These are phyloP conservation scores for Leccinum disarticulatum DNA, from an alignment of 768 basidiomycete genomes.

Conservation along the genomic window DNA sequence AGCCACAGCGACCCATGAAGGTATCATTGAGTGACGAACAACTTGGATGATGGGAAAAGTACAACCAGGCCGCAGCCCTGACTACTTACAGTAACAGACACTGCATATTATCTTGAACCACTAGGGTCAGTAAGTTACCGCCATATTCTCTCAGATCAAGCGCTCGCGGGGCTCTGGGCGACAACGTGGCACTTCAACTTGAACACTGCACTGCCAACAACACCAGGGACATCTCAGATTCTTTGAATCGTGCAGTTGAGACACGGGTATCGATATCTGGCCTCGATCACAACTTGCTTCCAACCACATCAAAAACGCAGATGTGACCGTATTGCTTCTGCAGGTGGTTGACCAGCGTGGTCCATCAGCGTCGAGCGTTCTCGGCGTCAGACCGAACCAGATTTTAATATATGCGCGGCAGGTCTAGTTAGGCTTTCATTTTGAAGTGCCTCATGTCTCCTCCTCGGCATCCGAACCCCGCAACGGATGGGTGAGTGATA, in stretches of 20 bases:
- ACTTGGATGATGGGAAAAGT: neutral
- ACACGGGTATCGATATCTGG: constrained; percentile 9
- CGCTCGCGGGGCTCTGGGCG: constrained; percentile 9
- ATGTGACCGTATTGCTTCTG: neutral
- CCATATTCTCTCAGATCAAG: neutral
- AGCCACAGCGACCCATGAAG: constrained; percentile 64
- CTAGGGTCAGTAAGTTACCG: neutral
- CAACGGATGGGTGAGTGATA: constrained; percentile 13
- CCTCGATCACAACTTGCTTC: constrained; percentile 22
- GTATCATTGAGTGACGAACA: constrained; percentile 31
- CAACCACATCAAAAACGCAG: constrained; percentile 12
- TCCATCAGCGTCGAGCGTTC: constrained; percentile 9
- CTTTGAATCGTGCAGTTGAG: constrained; percentile 1
- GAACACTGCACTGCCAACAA: neutral
- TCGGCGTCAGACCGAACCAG: constrained; percentile 27
- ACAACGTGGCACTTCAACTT: constrained; percentile 7
- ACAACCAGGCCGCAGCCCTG: neutral
- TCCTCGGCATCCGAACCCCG: constrained; percentile 16
- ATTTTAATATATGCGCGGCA: constrained; percentile 8
- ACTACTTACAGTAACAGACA: neutral
- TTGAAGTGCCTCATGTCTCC: constrained; percentile 17
- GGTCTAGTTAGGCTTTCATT: constrained; percentile 25
- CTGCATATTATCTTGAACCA: neutral
- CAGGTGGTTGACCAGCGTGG: constrained; percentile 4
- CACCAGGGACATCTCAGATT: neutral